These are phyloP conservation scores for Phyllosticta citribraziliensis DNA, from an alignment of 2,329 filamentous ascomycete species.

Conservation along the genomic window DNA sequence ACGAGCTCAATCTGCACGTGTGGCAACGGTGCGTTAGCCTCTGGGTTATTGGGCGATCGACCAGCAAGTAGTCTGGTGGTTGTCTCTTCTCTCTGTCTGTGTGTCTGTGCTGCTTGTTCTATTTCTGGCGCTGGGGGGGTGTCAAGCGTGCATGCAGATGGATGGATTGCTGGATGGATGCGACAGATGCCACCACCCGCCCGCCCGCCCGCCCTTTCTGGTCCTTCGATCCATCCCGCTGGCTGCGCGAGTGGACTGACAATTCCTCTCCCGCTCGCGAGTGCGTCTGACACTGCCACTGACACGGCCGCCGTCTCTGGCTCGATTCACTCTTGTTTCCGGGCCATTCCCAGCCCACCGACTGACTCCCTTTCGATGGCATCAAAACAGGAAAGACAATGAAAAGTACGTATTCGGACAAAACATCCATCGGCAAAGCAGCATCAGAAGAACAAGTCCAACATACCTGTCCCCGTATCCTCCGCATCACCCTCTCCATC, in stretches of 20 bases:
- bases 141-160: background rate
- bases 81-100: too few relatives aligned
- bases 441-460: background rate
- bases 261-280: background rate
- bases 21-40: conserved; percentile 2
- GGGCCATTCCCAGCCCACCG: background rate
- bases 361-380: background rate
- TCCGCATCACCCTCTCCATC: conserved; percentile 71
- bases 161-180: background rate
- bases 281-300: background rate
- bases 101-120: background rate
- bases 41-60: too few relatives aligned
- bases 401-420: background rate
- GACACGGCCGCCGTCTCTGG: background rate
- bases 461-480: conserved; percentile 27
- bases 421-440: background rate
- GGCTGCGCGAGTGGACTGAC: background rate
- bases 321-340: background rate
- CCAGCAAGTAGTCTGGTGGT: too few relatives aligned
- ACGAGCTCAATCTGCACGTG: conserved; percentile 37
- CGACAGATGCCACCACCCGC: too few relatives aligned
- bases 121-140: background rate
- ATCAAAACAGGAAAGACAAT: background rate
- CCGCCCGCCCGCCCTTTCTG: background rate
- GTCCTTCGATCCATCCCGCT: background rate